A percentile compares a stretch with the other conserved stretches of the same genome.
Evolutionary conservation across 2,329 filamentous ascomycete genomes (phyloP).

Genomic region (Colletotrichum abscissum): DNA sequence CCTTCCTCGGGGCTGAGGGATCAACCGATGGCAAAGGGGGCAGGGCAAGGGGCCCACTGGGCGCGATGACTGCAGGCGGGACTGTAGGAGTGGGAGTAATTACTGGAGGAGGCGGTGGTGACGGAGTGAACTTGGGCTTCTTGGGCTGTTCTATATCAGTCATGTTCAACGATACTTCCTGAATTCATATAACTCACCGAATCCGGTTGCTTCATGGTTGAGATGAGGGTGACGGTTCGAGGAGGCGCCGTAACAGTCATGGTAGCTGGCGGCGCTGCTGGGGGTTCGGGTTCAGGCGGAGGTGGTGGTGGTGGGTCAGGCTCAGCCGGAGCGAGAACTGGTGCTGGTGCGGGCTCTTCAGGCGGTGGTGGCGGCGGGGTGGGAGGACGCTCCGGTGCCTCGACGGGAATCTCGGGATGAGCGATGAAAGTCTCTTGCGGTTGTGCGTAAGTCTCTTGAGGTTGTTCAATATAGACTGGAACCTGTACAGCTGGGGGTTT

Average conservation of each 20-base stretch:
- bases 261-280: constrained; percentile 17
- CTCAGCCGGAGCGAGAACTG: constrained; percentile 27
- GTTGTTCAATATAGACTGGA: not conserved
- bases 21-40: constrained; percentile 27
- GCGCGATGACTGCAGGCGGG: not conserved
- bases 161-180: not conserved
- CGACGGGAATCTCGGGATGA: not conserved
- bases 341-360: constrained; percentile 12
- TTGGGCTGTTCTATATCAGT: constrained; percentile 10
- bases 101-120: not conserved
- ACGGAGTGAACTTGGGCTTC: constrained; percentile 3
- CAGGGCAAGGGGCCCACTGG: not conserved
- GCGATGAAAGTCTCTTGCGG: not conserved
- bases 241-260: constrained; percentile 27
- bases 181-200: not conserved
- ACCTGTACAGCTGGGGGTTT: not conserved
- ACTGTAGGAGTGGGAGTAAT: not conserved
- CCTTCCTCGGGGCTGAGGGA: constrained; percentile 30
- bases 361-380: constrained; percentile 8
- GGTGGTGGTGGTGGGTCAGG: constrained; percentile 17
- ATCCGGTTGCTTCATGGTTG: constrained; percentile 21
- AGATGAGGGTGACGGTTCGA: constrained; percentile 22
- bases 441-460: not conserved
- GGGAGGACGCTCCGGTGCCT: constrained; percentile 1
- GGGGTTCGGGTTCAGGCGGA: not conserved